Evolutionary conservation across 768 basidiomycete species (phyloP).

Genomic region (Tylopilus intermedius): DNA sequence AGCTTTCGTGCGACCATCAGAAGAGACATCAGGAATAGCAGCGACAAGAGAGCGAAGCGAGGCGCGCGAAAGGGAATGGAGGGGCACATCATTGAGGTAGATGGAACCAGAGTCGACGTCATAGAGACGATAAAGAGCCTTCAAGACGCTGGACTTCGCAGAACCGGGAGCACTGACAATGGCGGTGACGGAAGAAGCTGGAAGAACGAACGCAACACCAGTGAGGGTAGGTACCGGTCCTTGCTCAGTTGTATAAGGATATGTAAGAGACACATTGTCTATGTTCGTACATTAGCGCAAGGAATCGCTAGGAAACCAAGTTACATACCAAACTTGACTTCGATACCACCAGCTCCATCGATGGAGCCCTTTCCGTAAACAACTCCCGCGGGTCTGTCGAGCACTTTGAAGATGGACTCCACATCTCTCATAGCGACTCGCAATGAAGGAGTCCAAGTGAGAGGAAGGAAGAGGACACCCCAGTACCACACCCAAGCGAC

Average conservation of each 20-base stretch:
- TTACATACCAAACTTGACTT: slow-evolving; percentile 79
- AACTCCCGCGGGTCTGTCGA: slow-evolving; percentile 80
- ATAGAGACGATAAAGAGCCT: slow-evolving; percentile 91
- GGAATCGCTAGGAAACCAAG: no score
- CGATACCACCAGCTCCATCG: slow-evolving; percentile 65
- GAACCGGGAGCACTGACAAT: slow-evolving; percentile 82
- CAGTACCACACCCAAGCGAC: slow-evolving; percentile 30
- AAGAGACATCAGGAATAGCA: slow-evolving; percentile 80
- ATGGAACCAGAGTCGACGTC: slow-evolving; percentile 80
- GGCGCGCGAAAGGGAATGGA: slow-evolving; percentile 79
- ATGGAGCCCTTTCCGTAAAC: slow-evolving; percentile 76
- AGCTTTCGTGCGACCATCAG: slow-evolving; percentile 21
- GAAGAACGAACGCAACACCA: slow-evolving; percentile 82
- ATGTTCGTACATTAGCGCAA: neutral
- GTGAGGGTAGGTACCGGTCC: slow-evolving; percentile 55
- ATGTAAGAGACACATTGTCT: slow-evolving; percentile 87
- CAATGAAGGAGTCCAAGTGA: slow-evolving; percentile 38
- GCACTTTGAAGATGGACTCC: slow-evolving; percentile 71
- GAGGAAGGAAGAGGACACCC: slow-evolving; percentile 32
- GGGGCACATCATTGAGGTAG: slow-evolving; percentile 80
- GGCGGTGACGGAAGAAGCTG: slow-evolving; percentile 82
- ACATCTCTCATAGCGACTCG: slow-evolving; percentile 74
- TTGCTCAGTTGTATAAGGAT: slow-evolving; percentile 52
- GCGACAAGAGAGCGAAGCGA: slow-evolving; percentile 79
- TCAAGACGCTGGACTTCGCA: slow-evolving; percentile 79